phyloP scores from a whole-genome alignment of 768 basidiomycete species.

The Asterophora parasitica region DNA sequence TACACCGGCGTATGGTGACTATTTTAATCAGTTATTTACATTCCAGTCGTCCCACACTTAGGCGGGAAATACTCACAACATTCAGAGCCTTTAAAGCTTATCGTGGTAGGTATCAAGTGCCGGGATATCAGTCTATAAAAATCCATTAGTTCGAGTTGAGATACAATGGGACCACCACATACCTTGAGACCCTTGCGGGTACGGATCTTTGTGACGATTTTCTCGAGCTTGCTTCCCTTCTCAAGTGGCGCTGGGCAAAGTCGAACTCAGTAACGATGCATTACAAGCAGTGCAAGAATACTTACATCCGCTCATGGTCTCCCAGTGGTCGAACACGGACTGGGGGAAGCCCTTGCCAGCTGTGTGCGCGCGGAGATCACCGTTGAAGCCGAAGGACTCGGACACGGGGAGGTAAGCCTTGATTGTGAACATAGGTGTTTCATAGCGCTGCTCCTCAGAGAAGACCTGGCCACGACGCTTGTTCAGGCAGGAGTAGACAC shows the following conservation, averaged over 20 bases:
- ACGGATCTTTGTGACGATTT: slow-evolving; percentile 77
- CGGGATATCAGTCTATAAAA: slow-evolving; percentile 75
- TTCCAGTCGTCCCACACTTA: too few species aligned
- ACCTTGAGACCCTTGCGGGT: slow-evolving; percentile 95
- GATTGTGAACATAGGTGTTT: slow-evolving; percentile 99
- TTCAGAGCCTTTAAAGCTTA: slow-evolving; percentile 56
- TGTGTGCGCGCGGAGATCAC: slow-evolving; percentile 87
- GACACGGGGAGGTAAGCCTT: slow-evolving; percentile 92
- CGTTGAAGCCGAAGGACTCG: slow-evolving; percentile 98
- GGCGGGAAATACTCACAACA: too few species aligned
- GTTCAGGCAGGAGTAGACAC: slow-evolving; percentile 92
- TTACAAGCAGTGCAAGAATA: slow-evolving; percentile 14
- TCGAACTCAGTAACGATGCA: too few species aligned
- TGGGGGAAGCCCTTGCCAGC: slow-evolving; percentile 99
- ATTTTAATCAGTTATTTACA: not conserved
- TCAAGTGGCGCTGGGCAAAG: slow-evolving; percentile 62
- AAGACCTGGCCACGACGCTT: slow-evolving; percentile 98
- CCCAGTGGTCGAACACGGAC: slow-evolving; percentile 90
- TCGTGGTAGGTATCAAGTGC: slow-evolving; percentile 89
- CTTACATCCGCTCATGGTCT: slow-evolving; percentile 76
- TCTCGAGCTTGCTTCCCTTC: slow-evolving; percentile 88
- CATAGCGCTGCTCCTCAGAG: slow-evolving; percentile 92
- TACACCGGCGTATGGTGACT: not conserved
- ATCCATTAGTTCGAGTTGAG: slow-evolving; percentile 3
- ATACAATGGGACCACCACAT: slow-evolving; percentile 10